A percentile compares a stretch with the other conserved stretches of the same genome.
Conservation (phyloP, 2,329 filamentous ascomycete species). For the Colletotrichum tanaceti region DNA sequence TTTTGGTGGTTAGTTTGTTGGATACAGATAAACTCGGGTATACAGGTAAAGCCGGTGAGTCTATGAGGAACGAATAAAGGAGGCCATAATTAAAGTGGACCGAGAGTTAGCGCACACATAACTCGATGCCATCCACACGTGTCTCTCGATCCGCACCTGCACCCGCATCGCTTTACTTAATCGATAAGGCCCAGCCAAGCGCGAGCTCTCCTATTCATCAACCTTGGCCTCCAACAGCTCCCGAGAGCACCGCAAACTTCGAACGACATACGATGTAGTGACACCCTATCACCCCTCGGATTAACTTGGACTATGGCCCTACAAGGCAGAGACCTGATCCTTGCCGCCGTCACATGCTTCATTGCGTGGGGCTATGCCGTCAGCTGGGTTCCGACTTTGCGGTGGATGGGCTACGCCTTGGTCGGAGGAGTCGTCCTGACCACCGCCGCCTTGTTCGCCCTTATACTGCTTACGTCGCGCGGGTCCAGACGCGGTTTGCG, state of each 20-base stretch:
- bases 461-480: conserved; percentile 72
- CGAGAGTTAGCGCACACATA: no score
- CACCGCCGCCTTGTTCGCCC: conserved; percentile 64
- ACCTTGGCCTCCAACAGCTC: conserved; percentile 2
- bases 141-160: conserved; percentile 10
- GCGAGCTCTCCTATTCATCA: conserved; percentile 6
- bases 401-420: conserved; percentile 89
- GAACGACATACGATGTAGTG: conserved; percentile 35
- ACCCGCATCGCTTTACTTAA: conserved; percentile 1
- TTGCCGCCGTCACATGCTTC: conserved; percentile 77
- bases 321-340: conserved; percentile 77
- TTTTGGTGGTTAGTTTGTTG: no score
- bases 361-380: conserved; percentile 89
- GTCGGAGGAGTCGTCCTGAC: conserved; percentile 73
- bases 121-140: conserved; percentile 12
- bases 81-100: no score
- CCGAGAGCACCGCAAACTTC: conserved; percentile 12
- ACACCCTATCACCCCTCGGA: conserved; percentile 18
- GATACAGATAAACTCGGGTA: no score
- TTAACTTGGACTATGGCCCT: conserved; percentile 69
- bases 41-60: no score
- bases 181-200: conserved; percentile 16
- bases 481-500: conserved; percentile 56
- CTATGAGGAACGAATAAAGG: no score
- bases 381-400: conserved; percentile 83